phyloP scores from a whole-genome alignment of 1,139 yeast genomes.

The Wickerhamomyces sp. region DNA sequence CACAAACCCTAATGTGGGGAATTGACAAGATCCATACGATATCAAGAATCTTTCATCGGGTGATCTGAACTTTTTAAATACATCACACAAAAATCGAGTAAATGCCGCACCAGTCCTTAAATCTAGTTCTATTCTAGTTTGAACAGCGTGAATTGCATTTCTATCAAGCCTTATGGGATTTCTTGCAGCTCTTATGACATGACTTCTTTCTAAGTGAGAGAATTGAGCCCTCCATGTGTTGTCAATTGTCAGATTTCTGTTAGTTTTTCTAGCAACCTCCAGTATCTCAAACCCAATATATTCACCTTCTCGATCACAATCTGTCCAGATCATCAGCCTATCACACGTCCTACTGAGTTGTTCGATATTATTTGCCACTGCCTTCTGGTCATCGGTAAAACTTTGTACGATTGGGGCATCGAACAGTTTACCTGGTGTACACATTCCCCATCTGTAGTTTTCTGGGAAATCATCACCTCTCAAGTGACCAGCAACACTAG shows the following conservation, averaged over 20 bases:
- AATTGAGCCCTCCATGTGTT: slow-evolving; percentile 71
- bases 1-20: slow-evolving; percentile 94
- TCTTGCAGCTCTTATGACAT: slow-evolving; percentile 69
- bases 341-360: slow-evolving; percentile 58
- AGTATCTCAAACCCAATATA: slow-evolving; percentile 86
- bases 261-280: slow-evolving; percentile 58
- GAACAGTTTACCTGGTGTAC: slow-evolving; percentile 63
- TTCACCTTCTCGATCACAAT: slow-evolving; percentile 98
- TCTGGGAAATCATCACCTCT: slow-evolving; percentile 61
- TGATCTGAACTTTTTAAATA: slow-evolving; percentile 18
- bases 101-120: slow-evolving; percentile 86
- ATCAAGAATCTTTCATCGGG: slow-evolving; percentile 30
- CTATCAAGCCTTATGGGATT: slow-evolving; percentile 61
- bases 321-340: slow-evolving; percentile 91
- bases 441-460: slow-evolving; percentile 61
- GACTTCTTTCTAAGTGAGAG: slow-evolving; percentile 78
- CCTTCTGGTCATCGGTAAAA: slow-evolving; percentile 37
- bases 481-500: slow-evolving; percentile 87
- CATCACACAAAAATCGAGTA: slow-evolving; percentile 52
- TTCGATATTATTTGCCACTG: slow-evolving; percentile 65
- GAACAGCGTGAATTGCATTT: slow-evolving; percentile 76
- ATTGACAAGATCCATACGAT: slow-evolving; percentile 94
- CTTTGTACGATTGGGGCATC: slow-evolving; percentile 56
- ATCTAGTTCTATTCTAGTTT: slow-evolving; percentile 83
- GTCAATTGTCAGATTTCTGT: slow-evolving; percentile 40